Base-by-base conservation (phyloP, 305 asterid genomes). In the Fraxinus latifolia region DNA sequence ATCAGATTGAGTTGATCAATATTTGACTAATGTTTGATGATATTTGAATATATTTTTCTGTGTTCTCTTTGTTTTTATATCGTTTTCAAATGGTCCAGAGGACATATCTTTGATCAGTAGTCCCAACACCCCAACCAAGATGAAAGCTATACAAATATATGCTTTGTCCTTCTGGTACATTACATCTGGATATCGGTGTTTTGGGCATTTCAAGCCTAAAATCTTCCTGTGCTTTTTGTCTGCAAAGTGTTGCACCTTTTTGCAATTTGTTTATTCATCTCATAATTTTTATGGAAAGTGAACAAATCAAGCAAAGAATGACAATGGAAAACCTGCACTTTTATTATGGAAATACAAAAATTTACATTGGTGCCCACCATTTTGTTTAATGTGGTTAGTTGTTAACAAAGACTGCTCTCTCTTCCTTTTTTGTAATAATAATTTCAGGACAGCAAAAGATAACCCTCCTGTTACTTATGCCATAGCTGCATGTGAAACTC, bases 401-500 rank as follows among this genome's bases (percentile, higher is more conserved):
- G 36, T 31, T 70, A 32, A 70, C 76, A 70, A 32, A 32, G 4
- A 32, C 42, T 70, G 4, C 23, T 70, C 5, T 27, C n/a, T 67
- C 34, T 73, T 11, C 5, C n/a, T 15, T 53, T 74, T 39, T 83
- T 39, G 32, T 29, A 33, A 78, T 27, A 42, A 70, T 83, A 72
- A 86, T 77, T 77, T 74, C 97, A 96, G 99, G 90, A 93, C 98
- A 25, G 92, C 99, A 23, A 95, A 91, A 89, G 93, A 85, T 65
- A 92, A 96, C 67, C 98, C 93, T 67, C 99, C 99, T 1, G 98
- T 94, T 82, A 95, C 98, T 4, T 96, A 83, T 47, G 99, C 99
- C 32, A 91, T 96, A 31, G 98, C 99, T 74, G 98, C 99, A 25
- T 93, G 95, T 81, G 99, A 96, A 86, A 93, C 99, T 78, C 99